Evolutionary conservation across 106 monocot species (phyloP).

Genomic region (Dendrobium nobile): DNA sequence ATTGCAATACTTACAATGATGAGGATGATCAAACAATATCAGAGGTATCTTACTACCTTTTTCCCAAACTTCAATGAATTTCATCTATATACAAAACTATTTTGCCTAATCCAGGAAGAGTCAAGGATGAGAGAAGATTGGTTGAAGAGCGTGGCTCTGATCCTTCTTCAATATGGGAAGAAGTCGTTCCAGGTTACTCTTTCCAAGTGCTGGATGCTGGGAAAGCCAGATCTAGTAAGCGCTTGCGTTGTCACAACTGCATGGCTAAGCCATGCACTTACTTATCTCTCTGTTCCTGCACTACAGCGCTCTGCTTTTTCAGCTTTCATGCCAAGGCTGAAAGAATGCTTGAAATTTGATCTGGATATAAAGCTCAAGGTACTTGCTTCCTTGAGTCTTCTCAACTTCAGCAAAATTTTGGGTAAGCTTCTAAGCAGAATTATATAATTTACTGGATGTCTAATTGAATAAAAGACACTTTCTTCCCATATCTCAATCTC

Average conservation of each 20-base stretch:
- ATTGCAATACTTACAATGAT: constrained; percentile 10
- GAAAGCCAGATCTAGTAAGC: constrained; percentile 16
- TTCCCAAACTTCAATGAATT: background rate
- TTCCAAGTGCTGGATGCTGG: constrained; percentile 27
- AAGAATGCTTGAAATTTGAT: constrained; percentile 14
- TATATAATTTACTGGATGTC: too few relatives aligned
- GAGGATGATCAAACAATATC: constrained; percentile 14
- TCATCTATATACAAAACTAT: background rate
- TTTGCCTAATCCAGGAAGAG: constrained; percentile 29
- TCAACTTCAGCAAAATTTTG: constrained; percentile 41
- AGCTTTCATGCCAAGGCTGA: constrained; percentile 25
- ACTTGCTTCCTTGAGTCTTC: constrained; percentile 31
- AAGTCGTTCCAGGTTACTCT: constrained; percentile 30
- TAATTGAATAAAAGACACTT: too few relatives aligned
- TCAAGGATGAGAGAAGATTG: constrained; percentile 28
- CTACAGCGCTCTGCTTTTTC: constrained; percentile 24
- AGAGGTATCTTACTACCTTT: constrained; percentile 16
- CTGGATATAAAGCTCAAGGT: constrained; percentile 23
- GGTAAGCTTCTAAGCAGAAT: too few relatives aligned
- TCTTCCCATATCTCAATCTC: too few relatives aligned
- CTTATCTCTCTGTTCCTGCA: constrained; percentile 14
- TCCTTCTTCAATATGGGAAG: constrained; percentile 32
- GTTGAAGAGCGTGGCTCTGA: constrained; percentile 21
- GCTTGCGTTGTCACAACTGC: constrained; percentile 29
- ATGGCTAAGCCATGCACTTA: constrained; percentile 42